Evolutionary conservation across 179 eudicot genomes (phyloP).

Genomic region (Carnegiea gigantea): DNA sequence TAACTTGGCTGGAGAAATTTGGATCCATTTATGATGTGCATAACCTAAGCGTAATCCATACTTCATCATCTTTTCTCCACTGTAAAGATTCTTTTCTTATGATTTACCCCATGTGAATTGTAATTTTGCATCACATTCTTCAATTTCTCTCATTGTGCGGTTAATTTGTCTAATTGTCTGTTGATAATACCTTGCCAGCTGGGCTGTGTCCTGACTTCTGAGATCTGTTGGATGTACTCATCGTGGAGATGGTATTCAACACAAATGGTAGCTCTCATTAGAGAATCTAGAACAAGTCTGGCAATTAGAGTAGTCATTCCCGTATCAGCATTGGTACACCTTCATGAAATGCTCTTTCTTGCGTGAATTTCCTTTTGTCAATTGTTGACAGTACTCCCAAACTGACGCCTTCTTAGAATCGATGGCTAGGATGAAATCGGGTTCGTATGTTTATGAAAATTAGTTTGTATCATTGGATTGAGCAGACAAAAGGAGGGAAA

Average conservation of each 20-base stretch:
- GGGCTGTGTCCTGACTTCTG: too few species aligned
- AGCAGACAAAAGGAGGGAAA: too few species aligned
- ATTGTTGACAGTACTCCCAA: too few species aligned
- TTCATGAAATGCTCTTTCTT: too few species aligned
- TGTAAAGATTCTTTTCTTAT: neutral
- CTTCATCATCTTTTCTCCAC: conserved; percentile 34
- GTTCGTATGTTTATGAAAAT: too few species aligned
- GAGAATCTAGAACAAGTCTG: neutral
- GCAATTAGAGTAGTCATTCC: neutral
- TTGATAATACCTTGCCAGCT: neutral
- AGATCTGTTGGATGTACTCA: neutral
- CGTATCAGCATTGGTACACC: too few species aligned
- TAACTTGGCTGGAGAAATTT: conserved; percentile 73
- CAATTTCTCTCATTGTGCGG: neutral
- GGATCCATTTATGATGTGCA: conserved; percentile 84
- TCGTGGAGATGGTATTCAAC: neutral
- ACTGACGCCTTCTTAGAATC: too few species aligned
- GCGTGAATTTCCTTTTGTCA: too few species aligned
- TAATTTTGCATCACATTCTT: neutral
- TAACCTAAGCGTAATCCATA: conserved; percentile 69
- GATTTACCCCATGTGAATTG: neutral
- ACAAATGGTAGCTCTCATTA: too few species aligned
- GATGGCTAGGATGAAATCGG: too few species aligned
- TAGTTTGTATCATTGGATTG: too few species aligned
- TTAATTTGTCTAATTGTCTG: neutral